A percentile compares a stretch with the other conserved stretches of the same genome.
Conservation (phyloP, 768 basidiomycete species). For the Dioszegia hungarica region DNA sequence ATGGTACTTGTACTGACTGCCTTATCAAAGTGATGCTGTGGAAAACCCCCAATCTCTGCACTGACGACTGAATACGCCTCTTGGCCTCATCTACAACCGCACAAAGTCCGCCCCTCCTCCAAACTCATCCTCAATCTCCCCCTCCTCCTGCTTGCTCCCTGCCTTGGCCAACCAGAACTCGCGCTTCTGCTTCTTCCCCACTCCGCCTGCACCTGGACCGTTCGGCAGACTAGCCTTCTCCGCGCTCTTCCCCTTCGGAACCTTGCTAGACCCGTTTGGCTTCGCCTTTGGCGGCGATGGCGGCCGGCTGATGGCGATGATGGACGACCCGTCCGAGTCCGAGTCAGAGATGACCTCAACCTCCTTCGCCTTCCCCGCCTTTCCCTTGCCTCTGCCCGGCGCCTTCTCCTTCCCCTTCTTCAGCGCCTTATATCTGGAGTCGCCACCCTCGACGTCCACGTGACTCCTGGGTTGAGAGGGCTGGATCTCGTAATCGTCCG, state of each 20-base stretch:
- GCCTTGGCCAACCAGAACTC: slow-evolving; percentile 36
- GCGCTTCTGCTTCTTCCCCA: slow-evolving; percentile 19
- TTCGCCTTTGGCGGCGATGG: background rate
- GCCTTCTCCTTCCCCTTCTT: slow-evolving; percentile 1
- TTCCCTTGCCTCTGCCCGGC: background rate
- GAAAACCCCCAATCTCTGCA: too few species aligned
- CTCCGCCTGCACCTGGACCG: background rate
- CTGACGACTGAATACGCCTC: too few species aligned
- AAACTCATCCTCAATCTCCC: slow-evolving; percentile 6
- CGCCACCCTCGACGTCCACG: slow-evolving; percentile 12
- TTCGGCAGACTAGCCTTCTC: background rate
- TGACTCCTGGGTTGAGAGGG: background rate
- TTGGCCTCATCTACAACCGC: background rate
- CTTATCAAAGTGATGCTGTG: too few species aligned
- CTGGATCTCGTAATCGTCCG: slow-evolving; percentile 7
- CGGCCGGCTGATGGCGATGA: background rate
- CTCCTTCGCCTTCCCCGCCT: background rate
- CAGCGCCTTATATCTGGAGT: slow-evolving; percentile 25
- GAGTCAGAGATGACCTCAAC: background rate
- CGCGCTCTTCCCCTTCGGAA: background rate
- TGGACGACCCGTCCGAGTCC: background rate
- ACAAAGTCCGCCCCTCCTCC: slow-evolving; percentile 9
- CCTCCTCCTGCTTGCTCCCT: background rate
- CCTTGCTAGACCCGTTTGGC: background rate
- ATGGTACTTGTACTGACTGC: too few species aligned